A percentile compares a stretch with the other conserved stretches of the same genome.
These are phyloP conservation scores for Petasospora rhodanensis DNA, from an alignment of 1,139 yeast genomes.

Conservation along the genomic window DNA sequence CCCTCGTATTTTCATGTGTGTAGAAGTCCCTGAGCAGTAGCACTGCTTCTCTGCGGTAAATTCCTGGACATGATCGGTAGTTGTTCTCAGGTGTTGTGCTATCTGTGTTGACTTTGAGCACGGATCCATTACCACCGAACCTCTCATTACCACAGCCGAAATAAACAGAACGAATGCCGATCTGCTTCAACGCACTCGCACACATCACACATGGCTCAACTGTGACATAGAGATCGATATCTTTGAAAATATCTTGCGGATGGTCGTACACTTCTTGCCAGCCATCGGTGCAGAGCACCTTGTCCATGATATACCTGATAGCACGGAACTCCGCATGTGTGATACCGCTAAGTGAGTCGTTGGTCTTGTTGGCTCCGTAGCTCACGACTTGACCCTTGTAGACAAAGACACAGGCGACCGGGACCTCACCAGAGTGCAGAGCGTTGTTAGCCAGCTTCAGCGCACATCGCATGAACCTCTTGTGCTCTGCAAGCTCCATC, in stretches of 20 bases:
- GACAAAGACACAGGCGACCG: conserved; percentile 71
- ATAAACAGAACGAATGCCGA: conserved; percentile 66
- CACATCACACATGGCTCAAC: conserved; percentile 99
- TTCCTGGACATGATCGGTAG: conserved; percentile 70
- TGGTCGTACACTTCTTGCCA: conserved; percentile 11
- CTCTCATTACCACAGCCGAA: conserved; percentile 95
- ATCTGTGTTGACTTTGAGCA: conserved; percentile 58
- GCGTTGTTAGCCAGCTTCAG: conserved; percentile 53
- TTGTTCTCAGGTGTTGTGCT: conserved; percentile 28
- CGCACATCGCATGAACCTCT: conserved; percentile 45
- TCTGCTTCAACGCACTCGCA: conserved; percentile 83
- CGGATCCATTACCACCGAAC: conserved; percentile 96
- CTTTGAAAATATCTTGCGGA: conserved; percentile 37
- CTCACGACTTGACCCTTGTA: conserved; percentile 54
- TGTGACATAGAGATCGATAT: conserved; percentile 74
- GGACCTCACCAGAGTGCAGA: conserved; percentile 54
- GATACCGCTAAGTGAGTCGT: conserved; percentile 75
- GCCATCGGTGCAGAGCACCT: conserved; percentile 15
- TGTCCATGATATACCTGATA: conserved; percentile 47
- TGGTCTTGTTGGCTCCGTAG: conserved; percentile 86
- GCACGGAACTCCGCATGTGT: conserved; percentile 92
- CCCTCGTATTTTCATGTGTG: conserved; percentile 75
- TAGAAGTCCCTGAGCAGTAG: conserved; percentile 77
- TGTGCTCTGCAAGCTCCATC: conserved; percentile 13
- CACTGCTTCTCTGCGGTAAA: conserved; percentile 77